Evolutionary conservation across 305 asterid species (phyloP).

Genomic region (Stenogyne calaminthoides): DNA sequence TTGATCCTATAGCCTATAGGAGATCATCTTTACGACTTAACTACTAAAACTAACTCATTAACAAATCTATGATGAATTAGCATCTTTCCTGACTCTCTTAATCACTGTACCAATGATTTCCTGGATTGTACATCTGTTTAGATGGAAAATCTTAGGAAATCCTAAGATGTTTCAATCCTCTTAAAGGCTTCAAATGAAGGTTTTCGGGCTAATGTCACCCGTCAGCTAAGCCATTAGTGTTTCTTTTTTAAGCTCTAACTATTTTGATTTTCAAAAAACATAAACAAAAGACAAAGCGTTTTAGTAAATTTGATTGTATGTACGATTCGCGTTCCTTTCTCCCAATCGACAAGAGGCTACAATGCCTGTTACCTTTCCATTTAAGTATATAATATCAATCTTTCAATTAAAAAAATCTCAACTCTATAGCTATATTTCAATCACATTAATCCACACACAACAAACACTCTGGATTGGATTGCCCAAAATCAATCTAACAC

Average conservation of each 20-base stretch:
- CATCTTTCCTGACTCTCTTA: neutral
- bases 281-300: neutral
- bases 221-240: neutral
- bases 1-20: neutral
- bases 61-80: neutral
- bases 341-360: neutral
- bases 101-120: neutral
- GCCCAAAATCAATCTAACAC: neutral
- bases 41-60: neutral
- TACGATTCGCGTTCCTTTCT: neutral
- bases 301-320: neutral
- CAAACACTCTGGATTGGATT: neutral
- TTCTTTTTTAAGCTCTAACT: neutral
- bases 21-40: neutral
- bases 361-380: neutral
- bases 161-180: neutral
- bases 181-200: neutral
- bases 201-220: neutral
- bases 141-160: neutral
- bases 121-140: neutral
- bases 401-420: neutral
- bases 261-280: neutral
- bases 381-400: neutral
- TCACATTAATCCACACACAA: neutral
- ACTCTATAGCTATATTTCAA: neutral